Evolutionary conservation across 2,329 filamentous ascomycete genomes (phyloP).

Genomic region (Neofusicoccum kwambonambiense): DNA sequence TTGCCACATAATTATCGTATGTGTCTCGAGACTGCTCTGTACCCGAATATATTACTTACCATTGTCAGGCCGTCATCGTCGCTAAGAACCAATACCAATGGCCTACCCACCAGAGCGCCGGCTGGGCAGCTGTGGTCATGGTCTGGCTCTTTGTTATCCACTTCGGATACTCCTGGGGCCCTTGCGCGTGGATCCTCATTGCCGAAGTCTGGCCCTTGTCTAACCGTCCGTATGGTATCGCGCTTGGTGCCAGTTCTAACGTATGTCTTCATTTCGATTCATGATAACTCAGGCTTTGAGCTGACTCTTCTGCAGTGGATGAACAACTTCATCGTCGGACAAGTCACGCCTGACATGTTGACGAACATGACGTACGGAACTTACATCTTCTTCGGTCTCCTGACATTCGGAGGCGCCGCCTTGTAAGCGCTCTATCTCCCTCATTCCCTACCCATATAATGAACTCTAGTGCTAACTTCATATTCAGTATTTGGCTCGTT

Average conservation of each 20-base stretch:
- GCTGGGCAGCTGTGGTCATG: slow-evolving; percentile 69
- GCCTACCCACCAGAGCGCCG: slow-evolving; percentile 56
- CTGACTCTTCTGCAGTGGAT: not conserved
- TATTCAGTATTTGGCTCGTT: slow-evolving; percentile 42
- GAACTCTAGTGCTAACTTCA: not conserved
- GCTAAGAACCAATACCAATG: slow-evolving; percentile 63
- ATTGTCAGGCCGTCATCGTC: slow-evolving; percentile 51
- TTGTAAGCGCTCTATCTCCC: slow-evolving; percentile 30
- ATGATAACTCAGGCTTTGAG: too few relatives aligned
- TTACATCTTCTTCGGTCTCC: slow-evolving; percentile 67
- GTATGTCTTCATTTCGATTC: slow-evolving; percentile 53
- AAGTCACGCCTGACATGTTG: slow-evolving; percentile 69
- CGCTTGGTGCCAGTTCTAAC: slow-evolving; percentile 58
- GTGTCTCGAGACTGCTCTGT: not conserved
- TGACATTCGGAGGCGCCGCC: slow-evolving; percentile 62
- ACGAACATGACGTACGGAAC: slow-evolving; percentile 65
- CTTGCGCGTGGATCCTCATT: slow-evolving; percentile 71
- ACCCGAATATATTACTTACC: not conserved
- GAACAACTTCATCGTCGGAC: slow-evolving; percentile 61
- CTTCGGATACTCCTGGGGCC: slow-evolving; percentile 75
- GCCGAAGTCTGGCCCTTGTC: slow-evolving; percentile 73
- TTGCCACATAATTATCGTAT: slow-evolving; percentile 67
- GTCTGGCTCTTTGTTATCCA: slow-evolving; percentile 74
- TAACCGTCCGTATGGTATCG: slow-evolving; percentile 68
- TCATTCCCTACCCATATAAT: not conserved